Percentiles rank a stretch among this genome's conserved stretches.
Evolutionary conservation across 768 basidiomycete species (phyloP).

Genomic region (Pulveroboletus sp.): DNA sequence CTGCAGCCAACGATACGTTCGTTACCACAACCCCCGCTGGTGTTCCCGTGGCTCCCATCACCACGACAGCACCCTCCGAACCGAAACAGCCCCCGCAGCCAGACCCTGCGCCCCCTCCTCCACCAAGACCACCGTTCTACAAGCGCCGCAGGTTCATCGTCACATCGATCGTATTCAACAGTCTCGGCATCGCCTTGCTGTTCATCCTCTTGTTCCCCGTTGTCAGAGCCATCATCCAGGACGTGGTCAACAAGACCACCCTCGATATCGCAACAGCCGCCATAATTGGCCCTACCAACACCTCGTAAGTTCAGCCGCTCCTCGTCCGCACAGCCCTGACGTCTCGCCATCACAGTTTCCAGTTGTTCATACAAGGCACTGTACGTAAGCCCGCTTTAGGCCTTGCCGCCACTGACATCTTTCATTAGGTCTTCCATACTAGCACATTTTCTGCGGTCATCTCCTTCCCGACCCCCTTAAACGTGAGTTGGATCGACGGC

Average conservation of each 20-base stretch:
- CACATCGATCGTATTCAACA: slow-evolving; percentile 43
- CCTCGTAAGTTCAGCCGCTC: slow-evolving; percentile 39
- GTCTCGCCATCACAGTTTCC: slow-evolving; percentile 39
- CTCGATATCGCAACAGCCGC: slow-evolving; percentile 49
- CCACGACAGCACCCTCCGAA: not conserved
- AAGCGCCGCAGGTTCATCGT: slow-evolving; percentile 64
- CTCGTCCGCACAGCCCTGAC: not conserved
- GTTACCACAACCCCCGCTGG: slow-evolving; percentile 9
- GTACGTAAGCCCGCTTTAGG: slow-evolving; percentile 30
- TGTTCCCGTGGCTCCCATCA: not conserved
- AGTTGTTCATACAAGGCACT: slow-evolving; percentile 46
- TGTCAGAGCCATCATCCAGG: slow-evolving; percentile 59
- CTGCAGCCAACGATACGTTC: not conserved
- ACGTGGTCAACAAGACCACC: slow-evolving; percentile 52
- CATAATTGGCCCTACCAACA: slow-evolving; percentile 52
- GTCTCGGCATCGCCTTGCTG: slow-evolving; percentile 55
- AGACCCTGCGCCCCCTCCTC: slow-evolving; percentile 1
- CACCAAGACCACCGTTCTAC: slow-evolving; percentile 44
- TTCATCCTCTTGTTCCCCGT: slow-evolving; percentile 70
- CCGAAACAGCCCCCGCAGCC: not conserved
- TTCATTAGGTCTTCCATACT: slow-evolving; percentile 54
- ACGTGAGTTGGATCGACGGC: slow-evolving; percentile 54
- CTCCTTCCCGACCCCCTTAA: slow-evolving; percentile 51
- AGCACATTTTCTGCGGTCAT: slow-evolving; percentile 63
- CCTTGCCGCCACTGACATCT: not conserved